Conservation (phyloP, 768 basidiomycete genomes). For the Boletus sensibilis region DNA sequence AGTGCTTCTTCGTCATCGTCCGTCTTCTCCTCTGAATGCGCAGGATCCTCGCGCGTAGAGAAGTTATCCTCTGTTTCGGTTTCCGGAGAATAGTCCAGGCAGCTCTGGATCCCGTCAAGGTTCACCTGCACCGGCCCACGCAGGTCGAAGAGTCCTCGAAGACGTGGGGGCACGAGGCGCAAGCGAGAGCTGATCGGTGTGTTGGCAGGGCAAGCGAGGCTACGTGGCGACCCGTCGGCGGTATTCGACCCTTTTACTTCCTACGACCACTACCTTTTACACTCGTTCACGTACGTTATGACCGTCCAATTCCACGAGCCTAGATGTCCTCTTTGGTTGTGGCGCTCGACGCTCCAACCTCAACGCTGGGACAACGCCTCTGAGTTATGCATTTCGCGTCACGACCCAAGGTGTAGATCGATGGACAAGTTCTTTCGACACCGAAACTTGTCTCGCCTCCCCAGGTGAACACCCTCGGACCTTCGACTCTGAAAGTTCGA, state of each 20-base stretch:
- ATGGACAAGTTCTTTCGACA: too few species aligned
- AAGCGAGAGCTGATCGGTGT: conserved; percentile 21
- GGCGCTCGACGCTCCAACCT: too few species aligned
- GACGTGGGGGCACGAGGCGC: conserved; percentile 24
- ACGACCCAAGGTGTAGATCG: too few species aligned
- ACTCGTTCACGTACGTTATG: too few species aligned
- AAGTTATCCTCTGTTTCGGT: background rate
- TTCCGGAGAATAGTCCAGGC: conserved; percentile 26
- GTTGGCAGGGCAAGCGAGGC: conserved; percentile 21
- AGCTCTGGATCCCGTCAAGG: conserved; percentile 7
- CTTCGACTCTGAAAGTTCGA: too few species aligned
- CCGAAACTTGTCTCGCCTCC: too few species aligned
- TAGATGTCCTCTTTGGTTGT: too few species aligned
- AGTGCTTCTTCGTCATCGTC: conserved; percentile 26
- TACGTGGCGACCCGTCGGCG: conserved; percentile 13
- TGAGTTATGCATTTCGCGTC: too few species aligned
- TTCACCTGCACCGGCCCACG: conserved; percentile 27
- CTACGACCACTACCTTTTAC: too few species aligned
- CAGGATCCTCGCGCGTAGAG: conserved; percentile 7
- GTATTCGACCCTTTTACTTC: conserved; percentile 9
- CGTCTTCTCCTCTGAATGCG: conserved; percentile 18
- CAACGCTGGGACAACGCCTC: too few species aligned
- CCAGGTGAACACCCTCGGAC: too few species aligned
- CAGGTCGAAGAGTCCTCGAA: conserved; percentile 32
- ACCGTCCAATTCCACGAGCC: too few species aligned